These are phyloP conservation scores for Suillus tomentosus DNA, from an alignment of 768 basidiomycete genomes.

Conservation along the genomic window DNA sequence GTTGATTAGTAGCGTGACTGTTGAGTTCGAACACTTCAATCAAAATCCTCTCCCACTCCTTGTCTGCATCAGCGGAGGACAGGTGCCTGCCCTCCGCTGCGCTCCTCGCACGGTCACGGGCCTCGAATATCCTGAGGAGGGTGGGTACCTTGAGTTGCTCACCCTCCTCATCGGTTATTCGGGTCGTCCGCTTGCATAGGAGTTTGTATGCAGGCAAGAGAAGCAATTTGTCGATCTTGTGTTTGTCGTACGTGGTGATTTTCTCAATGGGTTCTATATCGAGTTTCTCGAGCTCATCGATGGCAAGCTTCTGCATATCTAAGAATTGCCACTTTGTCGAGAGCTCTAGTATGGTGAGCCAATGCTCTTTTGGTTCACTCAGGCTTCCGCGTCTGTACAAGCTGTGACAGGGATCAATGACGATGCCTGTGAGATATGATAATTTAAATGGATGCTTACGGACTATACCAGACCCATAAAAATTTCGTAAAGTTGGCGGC, in stretches of 20 bases:
- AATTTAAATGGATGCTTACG: slow-evolving; percentile 33
- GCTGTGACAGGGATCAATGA: slow-evolving; percentile 33
- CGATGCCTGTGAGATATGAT: not conserved
- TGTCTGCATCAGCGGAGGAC: slow-evolving; percentile 26
- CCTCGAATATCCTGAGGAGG: slow-evolving; percentile 50
- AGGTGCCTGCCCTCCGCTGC: slow-evolving; percentile 34
- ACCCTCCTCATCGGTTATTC: slow-evolving; percentile 57
- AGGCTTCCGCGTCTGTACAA: slow-evolving; percentile 50
- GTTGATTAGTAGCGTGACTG: not conserved
- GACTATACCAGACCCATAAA: slow-evolving; percentile 59
- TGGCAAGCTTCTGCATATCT: slow-evolving; percentile 50
- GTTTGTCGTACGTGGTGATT: slow-evolving; percentile 56
- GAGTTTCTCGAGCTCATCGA: slow-evolving; percentile 56
- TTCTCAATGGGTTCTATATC: slow-evolving; percentile 50
- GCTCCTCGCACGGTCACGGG: slow-evolving; percentile 49
- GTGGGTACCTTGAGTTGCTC: slow-evolving; percentile 56
- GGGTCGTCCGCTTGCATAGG: slow-evolving; percentile 51
- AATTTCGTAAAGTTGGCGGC: slow-evolving; percentile 45
- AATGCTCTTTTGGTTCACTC: slow-evolving; percentile 45
- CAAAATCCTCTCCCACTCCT: slow-evolving; percentile 33
- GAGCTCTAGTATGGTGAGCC: slow-evolving; percentile 56
- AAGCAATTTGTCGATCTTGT: slow-evolving; percentile 47
- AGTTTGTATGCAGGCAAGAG: slow-evolving; percentile 43
- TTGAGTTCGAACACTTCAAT: slow-evolving; percentile 34
- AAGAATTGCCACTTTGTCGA: slow-evolving; percentile 56